Conservation (phyloP, 1,284 basidiomycete species). For the Dichomitus squalens region DNA sequence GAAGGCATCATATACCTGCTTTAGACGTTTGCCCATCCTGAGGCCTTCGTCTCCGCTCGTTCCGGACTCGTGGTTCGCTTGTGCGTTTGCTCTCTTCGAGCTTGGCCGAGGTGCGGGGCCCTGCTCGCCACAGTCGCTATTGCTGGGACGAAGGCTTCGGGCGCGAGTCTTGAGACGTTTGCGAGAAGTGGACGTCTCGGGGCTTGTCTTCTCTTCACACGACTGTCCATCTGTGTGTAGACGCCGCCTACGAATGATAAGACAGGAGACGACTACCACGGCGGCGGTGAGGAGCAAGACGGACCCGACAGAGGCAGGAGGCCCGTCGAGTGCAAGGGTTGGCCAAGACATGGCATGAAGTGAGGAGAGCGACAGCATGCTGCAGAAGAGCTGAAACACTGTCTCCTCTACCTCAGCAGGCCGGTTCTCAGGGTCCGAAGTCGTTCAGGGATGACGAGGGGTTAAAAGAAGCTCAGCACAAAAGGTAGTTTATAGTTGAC, state of each 20-base stretch:
- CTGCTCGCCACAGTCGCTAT: neutral
- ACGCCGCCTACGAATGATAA: constrained; percentile 13
- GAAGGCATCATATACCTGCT: constrained; percentile 70
- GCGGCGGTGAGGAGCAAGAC: neutral
- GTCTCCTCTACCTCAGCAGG: neutral
- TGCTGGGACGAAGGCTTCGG: constrained; percentile 4
- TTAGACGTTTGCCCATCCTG: constrained; percentile 28
- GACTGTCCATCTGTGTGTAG: constrained; percentile 4
- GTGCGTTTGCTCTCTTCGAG: neutral
- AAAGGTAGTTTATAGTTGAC: too few species aligned
- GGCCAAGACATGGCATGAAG: neutral
- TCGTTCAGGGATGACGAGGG: too few species aligned
- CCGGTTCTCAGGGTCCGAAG: constrained; percentile 21
- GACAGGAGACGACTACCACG: constrained; percentile 1
- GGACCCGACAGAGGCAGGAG: neutral
- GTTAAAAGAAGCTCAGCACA: too few species aligned
- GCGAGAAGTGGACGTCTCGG: constrained; percentile 2
- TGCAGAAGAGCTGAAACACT: neutral
- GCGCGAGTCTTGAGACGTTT: neutral
- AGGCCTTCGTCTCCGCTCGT: neutral
- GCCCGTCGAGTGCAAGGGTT: neutral
- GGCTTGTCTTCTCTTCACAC: constrained; percentile 19
- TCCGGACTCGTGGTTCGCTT: neutral
- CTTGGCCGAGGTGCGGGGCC: neutral
- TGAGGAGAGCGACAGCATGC: neutral